phyloP scores from a whole-genome alignment of 2,329 filamentous ascomycete species.

The Trichoderma asperellum region DNA sequence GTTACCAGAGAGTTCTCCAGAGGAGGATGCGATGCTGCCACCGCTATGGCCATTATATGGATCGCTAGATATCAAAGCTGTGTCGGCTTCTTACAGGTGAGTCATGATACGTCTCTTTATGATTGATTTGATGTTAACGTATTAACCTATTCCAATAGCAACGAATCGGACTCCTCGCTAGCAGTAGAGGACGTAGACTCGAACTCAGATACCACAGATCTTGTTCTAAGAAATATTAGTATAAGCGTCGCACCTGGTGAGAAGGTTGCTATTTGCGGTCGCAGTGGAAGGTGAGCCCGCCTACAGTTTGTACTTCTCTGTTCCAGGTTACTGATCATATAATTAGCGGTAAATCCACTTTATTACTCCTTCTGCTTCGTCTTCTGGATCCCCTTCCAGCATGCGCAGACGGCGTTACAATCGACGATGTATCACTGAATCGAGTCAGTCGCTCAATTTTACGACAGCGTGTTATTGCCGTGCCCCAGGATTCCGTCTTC shows the following conservation, averaged over 20 bases:
- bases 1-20: slow-evolving; percentile 10
- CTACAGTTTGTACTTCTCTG: too few relatives aligned
- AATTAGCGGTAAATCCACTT: slow-evolving; percentile 47
- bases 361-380: slow-evolving; percentile 46
- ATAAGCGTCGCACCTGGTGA: slow-evolving; percentile 40
- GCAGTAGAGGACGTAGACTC: not conserved
- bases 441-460: slow-evolving; percentile 48
- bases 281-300: slow-evolving; percentile 41
- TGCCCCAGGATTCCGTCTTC: slow-evolving; percentile 60
- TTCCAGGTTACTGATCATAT: not conserved
- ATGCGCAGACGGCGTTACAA: slow-evolving; percentile 40
- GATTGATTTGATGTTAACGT: not conserved
- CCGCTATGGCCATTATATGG: slow-evolving; percentile 41
- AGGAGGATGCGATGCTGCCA: slow-evolving; percentile 1
- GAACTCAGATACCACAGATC: not conserved
- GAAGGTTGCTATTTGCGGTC: slow-evolving; percentile 45
- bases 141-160: not conserved
- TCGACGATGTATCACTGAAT: slow-evolving; percentile 48
- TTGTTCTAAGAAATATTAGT: slow-evolving; percentile 37
- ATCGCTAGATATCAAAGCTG: slow-evolving; percentile 37
- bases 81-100: slow-evolving; percentile 43
- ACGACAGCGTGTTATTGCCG: slow-evolving; percentile 53
- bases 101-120: not conserved
- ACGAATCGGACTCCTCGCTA: not conserved
- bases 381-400: slow-evolving; percentile 46